Conservation (phyloP, 1,284 basidiomycete genomes). For the Taiwanofungus camphoratus region DNA sequence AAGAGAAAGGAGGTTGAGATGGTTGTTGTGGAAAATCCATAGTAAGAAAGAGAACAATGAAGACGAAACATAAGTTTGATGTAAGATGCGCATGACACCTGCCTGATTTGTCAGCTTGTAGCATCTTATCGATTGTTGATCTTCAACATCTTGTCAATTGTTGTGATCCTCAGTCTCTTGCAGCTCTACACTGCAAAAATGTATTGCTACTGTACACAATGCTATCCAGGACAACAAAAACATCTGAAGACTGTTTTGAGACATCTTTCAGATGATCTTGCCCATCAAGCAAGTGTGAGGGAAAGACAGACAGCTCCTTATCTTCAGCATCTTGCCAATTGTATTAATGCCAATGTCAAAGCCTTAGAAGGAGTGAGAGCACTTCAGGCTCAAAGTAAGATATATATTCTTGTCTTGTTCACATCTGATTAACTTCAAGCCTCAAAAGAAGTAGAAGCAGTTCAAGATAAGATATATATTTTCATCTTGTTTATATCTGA, state of each 20-base stretch:
- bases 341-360: not conserved
- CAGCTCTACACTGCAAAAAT: not conserved
- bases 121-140: not conserved
- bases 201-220: not conserved
- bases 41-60: not conserved
- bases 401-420: not conserved
- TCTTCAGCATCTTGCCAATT: not conserved
- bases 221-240: not conserved
- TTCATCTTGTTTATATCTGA: not conserved
- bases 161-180: not conserved
- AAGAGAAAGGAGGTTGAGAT: not conserved
- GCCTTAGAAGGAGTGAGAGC: too few relatives aligned
- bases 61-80: not conserved
- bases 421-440: not conserved
- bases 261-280: not conserved
- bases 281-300: not conserved
- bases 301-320: not conserved
- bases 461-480: not conserved
- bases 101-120: not conserved
- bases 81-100: not conserved
- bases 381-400: not conserved
- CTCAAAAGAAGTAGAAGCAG: not conserved
- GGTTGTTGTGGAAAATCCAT: not conserved
- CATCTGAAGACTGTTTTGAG: not conserved
- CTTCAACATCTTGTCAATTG: not conserved